Percentiles rank a stretch among this genome's conserved stretches.
These are phyloP conservation scores for Capsicum pubescens DNA, from an alignment of 257 asterid species.

Conservation along the genomic window DNA sequence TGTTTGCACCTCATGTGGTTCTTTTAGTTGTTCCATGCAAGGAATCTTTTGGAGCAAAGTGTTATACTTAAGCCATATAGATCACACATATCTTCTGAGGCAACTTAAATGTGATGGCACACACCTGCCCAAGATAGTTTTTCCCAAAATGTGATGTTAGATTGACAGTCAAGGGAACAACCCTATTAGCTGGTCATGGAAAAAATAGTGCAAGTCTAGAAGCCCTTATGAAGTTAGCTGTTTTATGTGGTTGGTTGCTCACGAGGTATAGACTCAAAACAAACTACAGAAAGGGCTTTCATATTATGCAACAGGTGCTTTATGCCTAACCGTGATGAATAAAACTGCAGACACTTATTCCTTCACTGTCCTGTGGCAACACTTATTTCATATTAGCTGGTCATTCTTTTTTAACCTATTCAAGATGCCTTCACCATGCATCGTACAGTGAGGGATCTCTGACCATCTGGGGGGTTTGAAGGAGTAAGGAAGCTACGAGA, in stretches of 20 bases:
- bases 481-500: neutral
- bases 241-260: neutral
- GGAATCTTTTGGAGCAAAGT: neutral
- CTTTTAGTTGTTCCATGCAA: neutral
- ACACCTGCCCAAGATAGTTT: neutral
- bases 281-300: neutral
- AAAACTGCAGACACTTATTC: neutral
- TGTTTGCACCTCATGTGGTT: constrained; percentile 14
- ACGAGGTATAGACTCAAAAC: neutral
- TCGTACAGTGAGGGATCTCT: neutral
- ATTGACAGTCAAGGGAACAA: neutral
- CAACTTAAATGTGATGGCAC: neutral
- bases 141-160: neutral
- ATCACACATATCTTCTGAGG: constrained; percentile 11
- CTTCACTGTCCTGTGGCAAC: neutral
- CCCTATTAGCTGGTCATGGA: neutral
- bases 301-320: neutral
- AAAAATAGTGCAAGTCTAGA: neutral
- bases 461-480: neutral
- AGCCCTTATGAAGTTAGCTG: neutral
- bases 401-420: neutral
- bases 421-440: neutral
- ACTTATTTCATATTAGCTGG: too few relatives aligned
- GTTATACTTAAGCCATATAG: neutral
- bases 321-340: neutral